phyloP scores from a whole-genome alignment of 1,139 yeast species.

The Zygoascus meyerae region DNA sequence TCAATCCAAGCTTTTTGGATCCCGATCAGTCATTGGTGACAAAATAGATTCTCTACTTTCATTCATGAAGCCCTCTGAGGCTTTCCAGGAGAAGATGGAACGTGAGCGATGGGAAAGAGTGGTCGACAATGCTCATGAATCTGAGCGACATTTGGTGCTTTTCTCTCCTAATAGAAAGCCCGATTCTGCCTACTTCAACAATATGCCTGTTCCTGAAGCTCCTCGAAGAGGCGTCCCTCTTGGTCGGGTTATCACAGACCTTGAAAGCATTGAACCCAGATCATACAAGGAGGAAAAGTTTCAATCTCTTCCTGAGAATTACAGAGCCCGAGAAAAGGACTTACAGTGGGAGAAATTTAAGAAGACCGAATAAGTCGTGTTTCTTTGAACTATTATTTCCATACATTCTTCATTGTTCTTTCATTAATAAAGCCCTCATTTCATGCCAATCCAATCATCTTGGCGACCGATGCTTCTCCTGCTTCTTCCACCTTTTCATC shows the following conservation, averaged over 20 bases:
- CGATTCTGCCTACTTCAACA: conserved; percentile 16
- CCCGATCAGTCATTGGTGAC: conserved; percentile 27
- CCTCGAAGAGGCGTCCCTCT: conserved; percentile 23
- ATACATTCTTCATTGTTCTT: no score
- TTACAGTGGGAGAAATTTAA: conserved; percentile 9
- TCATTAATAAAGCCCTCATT: no score
- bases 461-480: conserved; percentile 3
- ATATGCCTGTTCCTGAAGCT: conserved; percentile 25
- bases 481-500: conserved; percentile 36
- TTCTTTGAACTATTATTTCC: no score
- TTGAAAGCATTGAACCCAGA: conserved; percentile 19
- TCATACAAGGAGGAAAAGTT: conserved; percentile 4
- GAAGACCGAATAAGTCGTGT: background rate
- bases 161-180: conserved; percentile 9
- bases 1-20: conserved; percentile 15
- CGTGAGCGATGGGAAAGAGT: conserved; percentile 10
- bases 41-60: conserved; percentile 22
- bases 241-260: conserved; percentile 23
- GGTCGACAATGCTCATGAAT: conserved; percentile 17
- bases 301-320: conserved; percentile 6
- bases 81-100: conserved; percentile 11
- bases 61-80: conserved; percentile 14
- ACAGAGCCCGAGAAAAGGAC: conserved; percentile 7
- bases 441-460: conserved; percentile 6
- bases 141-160: conserved; percentile 13